Conservation (phyloP, 768 basidiomycete species). For the Grammothele lineata region DNA sequence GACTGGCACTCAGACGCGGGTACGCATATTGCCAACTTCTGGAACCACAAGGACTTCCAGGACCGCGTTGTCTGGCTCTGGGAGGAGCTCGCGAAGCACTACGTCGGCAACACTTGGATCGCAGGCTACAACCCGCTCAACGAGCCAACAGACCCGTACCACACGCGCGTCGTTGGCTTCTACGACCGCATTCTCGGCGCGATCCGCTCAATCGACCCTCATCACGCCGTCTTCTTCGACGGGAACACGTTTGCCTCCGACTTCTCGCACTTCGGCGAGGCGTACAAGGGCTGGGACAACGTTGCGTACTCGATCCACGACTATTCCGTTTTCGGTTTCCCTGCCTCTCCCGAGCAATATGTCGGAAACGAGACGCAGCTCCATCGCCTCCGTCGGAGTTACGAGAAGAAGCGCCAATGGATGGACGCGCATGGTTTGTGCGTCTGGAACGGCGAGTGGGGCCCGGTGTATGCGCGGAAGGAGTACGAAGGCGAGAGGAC, state of each 20-base stretch:
- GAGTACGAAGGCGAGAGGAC: conserved; percentile 48
- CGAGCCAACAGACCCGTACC: conserved; percentile 73
- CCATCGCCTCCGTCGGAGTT: conserved; percentile 48
- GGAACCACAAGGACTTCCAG: conserved; percentile 82
- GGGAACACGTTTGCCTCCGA: conserved; percentile 82
- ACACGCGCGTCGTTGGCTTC: conserved; percentile 58
- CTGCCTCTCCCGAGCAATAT: conserved; percentile 51
- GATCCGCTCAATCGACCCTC: conserved; percentile 64
- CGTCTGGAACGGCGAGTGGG: conserved; percentile 83
- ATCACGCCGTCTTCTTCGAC: conserved; percentile 77
- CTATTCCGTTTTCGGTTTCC: conserved; percentile 73
- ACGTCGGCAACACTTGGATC: conserved; percentile 53
- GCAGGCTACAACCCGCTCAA: conserved; percentile 86
- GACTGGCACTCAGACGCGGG: conserved; percentile 82
- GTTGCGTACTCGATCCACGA: conserved; percentile 79
- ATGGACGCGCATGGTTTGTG: conserved; percentile 64
- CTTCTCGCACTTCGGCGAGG: conserved; percentile 68
- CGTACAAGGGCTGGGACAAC: conserved; percentile 60
- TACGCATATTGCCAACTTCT: conserved; percentile 67
- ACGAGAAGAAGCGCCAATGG: conserved; percentile 73
- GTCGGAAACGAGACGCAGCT: conserved; percentile 49
- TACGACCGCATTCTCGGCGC: conserved; percentile 66
- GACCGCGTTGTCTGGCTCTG: conserved; percentile 74
- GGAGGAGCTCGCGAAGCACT: conserved; percentile 69
- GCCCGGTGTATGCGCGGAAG: conserved; percentile 71